These are phyloP conservation scores for Apodospora peruviana DNA, from an alignment of 495 filamentous ascomycete species.

Conservation along the genomic window DNA sequence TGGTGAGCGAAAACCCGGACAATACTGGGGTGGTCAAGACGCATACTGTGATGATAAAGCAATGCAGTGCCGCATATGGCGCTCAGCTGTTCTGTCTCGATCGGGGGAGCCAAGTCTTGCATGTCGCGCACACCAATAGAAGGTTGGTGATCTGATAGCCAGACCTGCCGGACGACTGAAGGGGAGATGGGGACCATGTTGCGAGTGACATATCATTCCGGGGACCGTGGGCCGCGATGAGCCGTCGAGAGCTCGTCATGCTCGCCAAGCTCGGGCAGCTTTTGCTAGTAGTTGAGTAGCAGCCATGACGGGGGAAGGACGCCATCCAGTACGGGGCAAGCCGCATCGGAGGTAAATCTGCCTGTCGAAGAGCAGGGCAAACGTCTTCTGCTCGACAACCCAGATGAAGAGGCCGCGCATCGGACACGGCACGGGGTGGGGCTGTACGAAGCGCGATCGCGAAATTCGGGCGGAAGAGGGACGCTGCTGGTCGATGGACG, in stretches of 20 bases:
- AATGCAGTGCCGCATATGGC: neutral
- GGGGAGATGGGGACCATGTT: neutral
- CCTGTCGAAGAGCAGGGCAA: no score
- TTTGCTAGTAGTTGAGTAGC: no score
- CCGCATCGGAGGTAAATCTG: no score
- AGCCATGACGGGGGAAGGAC: no score
- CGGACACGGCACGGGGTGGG: conserved; percentile 21
- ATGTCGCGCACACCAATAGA: neutral
- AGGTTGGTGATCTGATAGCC: no score
- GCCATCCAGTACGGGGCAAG: no score
- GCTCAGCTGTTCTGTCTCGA: neutral
- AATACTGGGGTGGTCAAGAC: neutral
- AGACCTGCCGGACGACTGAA: neutral
- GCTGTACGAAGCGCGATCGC: conserved; percentile 34
- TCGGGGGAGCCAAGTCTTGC: no score
- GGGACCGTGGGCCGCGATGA: no score
- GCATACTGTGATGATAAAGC: neutral
- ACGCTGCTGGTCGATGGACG: conserved; percentile 15
- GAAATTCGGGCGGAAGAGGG: conserved; percentile 11
- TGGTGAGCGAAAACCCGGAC: neutral
- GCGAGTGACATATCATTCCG: conserved; percentile 16
- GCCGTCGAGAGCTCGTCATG: no score
- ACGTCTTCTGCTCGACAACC: no score
- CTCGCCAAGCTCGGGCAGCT: no score
- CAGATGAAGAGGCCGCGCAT: neutral